phyloP scores from a whole-genome alignment of 2,329 filamentous ascomycete genomes.

The Fusarium albosuccineum region DNA sequence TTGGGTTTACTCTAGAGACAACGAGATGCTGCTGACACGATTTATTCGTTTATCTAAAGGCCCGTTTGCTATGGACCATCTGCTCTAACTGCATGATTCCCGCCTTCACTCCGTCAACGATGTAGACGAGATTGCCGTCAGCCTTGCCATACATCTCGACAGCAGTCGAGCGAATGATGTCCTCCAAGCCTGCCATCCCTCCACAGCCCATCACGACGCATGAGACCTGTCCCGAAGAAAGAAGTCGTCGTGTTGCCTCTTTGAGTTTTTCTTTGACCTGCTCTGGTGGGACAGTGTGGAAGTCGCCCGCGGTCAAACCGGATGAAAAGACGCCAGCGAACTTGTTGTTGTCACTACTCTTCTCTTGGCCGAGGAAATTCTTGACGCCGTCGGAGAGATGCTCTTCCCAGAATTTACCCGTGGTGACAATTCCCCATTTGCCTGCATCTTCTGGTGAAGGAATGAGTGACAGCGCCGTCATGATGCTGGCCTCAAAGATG shows the following conservation, averaged over 20 bases:
- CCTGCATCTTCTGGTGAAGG: conserved; percentile 48
- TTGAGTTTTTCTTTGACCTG: conserved; percentile 76
- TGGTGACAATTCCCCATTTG: conserved; percentile 89
- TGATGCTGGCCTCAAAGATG: conserved; percentile 88
- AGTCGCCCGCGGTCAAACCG: conserved; percentile 81
- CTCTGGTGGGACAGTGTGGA: conserved; percentile 77
- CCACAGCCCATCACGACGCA: conserved; percentile 89
- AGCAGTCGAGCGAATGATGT: conserved; percentile 78
- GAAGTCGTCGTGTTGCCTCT: conserved; percentile 75
- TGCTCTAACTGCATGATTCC: conserved; percentile 74
- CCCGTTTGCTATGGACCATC: conserved; percentile 58
- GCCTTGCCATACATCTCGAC: conserved; percentile 72
- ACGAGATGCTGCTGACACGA: conserved; percentile 11
- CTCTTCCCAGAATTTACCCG: conserved; percentile 84
- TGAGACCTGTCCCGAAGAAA: conserved; percentile 68
- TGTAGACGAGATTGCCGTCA: conserved; percentile 68
- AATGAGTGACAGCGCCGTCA: conserved; percentile 69
- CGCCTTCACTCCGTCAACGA: conserved; percentile 85
- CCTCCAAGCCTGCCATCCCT: conserved; percentile 89
- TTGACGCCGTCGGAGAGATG: conserved; percentile 76
- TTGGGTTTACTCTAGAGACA: neutral
- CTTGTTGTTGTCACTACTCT: conserved; percentile 53
- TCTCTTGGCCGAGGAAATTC: conserved; percentile 69
- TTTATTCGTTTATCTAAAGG: conserved; percentile 49
- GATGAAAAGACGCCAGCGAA: conserved; percentile 89